Percentiles rank a stretch among this genome's conserved stretches.
Conservation (phyloP, 1,139 yeast genomes). For the Pneumocystis sp. region DNA sequence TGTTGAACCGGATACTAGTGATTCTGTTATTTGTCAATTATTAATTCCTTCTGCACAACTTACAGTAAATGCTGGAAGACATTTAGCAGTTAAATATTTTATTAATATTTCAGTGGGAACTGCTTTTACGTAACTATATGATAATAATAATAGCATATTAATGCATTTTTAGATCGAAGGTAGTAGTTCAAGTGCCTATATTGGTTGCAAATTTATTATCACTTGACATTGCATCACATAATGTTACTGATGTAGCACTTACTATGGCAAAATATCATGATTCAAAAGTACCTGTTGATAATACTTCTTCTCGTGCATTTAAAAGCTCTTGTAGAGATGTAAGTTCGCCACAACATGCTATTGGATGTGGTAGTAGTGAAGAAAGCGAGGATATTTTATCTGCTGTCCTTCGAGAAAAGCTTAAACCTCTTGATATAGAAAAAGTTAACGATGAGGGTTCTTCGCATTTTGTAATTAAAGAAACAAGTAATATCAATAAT, state of each 20-base stretch:
- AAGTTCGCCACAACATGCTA: not conserved
- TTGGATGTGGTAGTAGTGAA: not conserved
- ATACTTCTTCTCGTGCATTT: not conserved
- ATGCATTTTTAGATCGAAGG: not conserved
- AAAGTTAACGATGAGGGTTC: not conserved
- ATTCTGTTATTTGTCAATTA: constrained; percentile 5
- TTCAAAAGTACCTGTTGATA: not conserved
- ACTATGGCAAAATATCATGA: not conserved
- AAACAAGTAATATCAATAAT: not conserved
- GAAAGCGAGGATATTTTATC: not conserved
- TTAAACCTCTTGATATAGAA: not conserved
- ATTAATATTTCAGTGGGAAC: constrained; percentile 2
- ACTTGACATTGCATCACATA: not conserved
- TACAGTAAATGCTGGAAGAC: constrained; percentile 9
- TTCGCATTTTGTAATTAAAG: not conserved
- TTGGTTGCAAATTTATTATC: not conserved
- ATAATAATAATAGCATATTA: not conserved
- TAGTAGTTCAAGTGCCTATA: not conserved
- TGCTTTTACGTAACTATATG: not conserved
- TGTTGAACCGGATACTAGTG: constrained; percentile 6
- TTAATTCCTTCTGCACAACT: constrained; percentile 8
- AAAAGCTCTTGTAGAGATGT: not conserved
- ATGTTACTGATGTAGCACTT: not conserved
- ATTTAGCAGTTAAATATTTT: constrained; percentile 3
- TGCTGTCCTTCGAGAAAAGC: not conserved